These are phyloP conservation scores for Vitellaria paradoxa DNA, from an alignment of 179 eudicot genomes.

Conservation along the genomic window DNA sequence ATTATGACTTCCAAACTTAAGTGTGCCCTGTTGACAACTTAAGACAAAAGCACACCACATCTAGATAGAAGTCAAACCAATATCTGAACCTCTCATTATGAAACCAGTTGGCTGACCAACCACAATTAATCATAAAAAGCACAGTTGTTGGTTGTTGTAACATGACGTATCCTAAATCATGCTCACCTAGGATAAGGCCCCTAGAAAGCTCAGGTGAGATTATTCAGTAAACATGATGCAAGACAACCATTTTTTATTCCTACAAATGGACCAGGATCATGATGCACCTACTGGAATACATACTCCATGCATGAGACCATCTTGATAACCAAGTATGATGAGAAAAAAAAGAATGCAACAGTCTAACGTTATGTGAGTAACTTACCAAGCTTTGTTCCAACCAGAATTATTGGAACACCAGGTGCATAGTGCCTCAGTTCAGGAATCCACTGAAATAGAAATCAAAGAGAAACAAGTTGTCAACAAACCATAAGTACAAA, in stretches of 20 bases:
- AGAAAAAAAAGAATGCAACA: background rate
- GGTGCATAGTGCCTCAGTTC: conserved; percentile 51
- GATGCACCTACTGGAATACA: background rate
- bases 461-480: background rate
- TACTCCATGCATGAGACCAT: background rate
- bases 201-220: background rate
- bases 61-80: too few relatives aligned
- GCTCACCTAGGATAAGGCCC: too few relatives aligned
- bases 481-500: background rate
- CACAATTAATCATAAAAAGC: too few relatives aligned
- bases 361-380: background rate
- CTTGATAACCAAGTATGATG: background rate
- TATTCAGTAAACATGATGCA: background rate
- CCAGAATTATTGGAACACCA: conserved; percentile 42
- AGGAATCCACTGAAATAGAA: conserved; percentile 38
- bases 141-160: too few relatives aligned
- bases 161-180: too few relatives aligned
- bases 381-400: conserved; percentile 47
- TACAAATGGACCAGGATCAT: background rate
- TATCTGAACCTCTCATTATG: too few relatives aligned
- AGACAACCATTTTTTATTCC: background rate
- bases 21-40: too few relatives aligned
- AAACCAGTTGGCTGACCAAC: too few relatives aligned
- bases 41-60: too few relatives aligned
- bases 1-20: too few relatives aligned